A percentile compares a stretch with the other conserved stretches of the same genome.
These are phyloP conservation scores for Neurospora terricola DNA, from an alignment of 495 filamentous ascomycete genomes.

Conservation along the genomic window DNA sequence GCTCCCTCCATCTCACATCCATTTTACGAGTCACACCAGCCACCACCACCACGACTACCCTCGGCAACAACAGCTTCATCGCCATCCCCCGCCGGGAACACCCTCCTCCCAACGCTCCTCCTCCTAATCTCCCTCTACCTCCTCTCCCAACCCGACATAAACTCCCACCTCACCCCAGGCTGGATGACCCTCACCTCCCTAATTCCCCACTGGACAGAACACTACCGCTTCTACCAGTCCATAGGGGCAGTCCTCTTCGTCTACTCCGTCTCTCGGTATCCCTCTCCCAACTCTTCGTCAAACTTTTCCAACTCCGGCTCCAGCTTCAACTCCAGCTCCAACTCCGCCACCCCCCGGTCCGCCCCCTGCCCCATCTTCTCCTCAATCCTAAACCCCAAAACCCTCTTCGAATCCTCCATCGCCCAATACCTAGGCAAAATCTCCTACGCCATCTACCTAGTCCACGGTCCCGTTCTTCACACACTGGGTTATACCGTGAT, in stretches of 20 bases:
- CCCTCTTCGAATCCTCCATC: slow-evolving; percentile 19
- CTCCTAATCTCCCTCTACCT: slow-evolving; percentile 21
- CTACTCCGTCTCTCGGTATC: slow-evolving; percentile 22
- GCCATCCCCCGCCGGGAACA: slow-evolving; percentile 1
- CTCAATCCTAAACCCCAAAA: background rate
- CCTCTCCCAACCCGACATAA: slow-evolving; percentile 32
- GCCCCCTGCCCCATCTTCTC: background rate
- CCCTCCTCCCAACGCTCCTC: background rate
- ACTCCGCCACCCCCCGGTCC: background rate
- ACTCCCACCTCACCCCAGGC: slow-evolving; percentile 26
- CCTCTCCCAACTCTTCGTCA: background rate
- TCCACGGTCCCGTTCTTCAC: slow-evolving; percentile 43
- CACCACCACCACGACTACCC: background rate
- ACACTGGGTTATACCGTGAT: slow-evolving; percentile 32
- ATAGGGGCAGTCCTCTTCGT: slow-evolving; percentile 32
- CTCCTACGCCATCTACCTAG: slow-evolving; percentile 41
- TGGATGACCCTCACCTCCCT: slow-evolving; percentile 27
- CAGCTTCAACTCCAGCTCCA: background rate
- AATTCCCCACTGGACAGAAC: slow-evolving; percentile 28
- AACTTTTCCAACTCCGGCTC: background rate
- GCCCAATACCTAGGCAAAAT: slow-evolving; percentile 42
- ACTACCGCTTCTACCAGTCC: slow-evolving; percentile 35
- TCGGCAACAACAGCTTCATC: slow-evolving; percentile 2
- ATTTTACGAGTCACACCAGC: background rate
- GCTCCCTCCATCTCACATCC: background rate